Percentiles rank a stretch among this genome's conserved stretches.
Conservation (phyloP, 441 rosid species). For the Syzygium syzygioides region DNA sequence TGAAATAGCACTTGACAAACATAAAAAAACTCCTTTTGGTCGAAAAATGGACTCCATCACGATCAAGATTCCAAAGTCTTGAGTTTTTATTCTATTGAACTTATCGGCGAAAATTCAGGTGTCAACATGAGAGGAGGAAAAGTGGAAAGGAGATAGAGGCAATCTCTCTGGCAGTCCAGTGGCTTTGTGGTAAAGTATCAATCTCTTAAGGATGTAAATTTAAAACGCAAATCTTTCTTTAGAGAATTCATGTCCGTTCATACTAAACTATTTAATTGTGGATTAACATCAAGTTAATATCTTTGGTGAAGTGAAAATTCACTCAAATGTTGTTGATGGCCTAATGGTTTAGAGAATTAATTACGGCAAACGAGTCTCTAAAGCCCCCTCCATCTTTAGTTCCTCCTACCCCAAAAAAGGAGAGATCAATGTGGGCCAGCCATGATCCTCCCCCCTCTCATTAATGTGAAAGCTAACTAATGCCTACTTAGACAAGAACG, state of each 20-base stretch:
- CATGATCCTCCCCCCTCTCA: neutral
- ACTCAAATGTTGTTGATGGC: neutral
- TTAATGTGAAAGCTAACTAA: neutral
- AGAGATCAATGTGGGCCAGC: neutral
- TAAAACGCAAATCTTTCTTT: neutral
- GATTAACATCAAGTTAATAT: neutral
- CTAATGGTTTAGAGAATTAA: neutral
- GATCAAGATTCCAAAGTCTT: too few species aligned
- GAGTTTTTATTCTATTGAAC: too few species aligned
- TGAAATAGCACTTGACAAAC: too few species aligned
- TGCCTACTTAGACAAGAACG: neutral
- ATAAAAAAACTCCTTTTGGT: too few species aligned
- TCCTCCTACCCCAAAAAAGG: neutral
- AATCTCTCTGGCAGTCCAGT: too few species aligned
- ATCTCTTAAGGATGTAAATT: neutral
- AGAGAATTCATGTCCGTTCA: neutral
- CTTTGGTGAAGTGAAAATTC: neutral
- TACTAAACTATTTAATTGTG: too few species aligned
- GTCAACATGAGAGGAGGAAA: too few species aligned
- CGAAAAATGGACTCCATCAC: too few species aligned
- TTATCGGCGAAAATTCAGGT: too few species aligned
- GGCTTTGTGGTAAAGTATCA: too few species aligned
- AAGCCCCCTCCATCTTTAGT: neutral
- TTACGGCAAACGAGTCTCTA: neutral
- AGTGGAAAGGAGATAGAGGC: too few species aligned